Conservation (phyloP, 2,329 filamentous ascomycete species). For the Paraphaeosphaeria sporulosa region DNA sequence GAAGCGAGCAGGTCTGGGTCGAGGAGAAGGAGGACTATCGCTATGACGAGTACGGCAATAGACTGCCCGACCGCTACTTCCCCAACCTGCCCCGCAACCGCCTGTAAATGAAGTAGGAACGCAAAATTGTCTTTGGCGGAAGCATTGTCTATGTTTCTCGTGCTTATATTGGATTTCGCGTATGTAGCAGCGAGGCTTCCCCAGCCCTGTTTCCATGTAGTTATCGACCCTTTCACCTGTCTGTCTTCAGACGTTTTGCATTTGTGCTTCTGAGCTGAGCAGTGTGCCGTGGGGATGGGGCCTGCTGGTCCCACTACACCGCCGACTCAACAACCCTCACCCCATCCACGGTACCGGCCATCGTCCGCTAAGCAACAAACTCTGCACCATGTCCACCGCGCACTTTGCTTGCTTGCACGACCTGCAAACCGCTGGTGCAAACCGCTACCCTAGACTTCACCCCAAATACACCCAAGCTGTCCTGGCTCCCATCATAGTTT, state of each 20-base stretch:
- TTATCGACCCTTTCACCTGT: neutral
- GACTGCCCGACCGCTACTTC: conserved; percentile 40
- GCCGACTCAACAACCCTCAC: neutral
- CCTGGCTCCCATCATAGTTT: too few relatives aligned
- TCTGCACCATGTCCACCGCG: neutral
- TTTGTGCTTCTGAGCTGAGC: neutral
- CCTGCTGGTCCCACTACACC: too few relatives aligned
- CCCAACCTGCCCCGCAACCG: conserved; percentile 36
- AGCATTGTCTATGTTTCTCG: neutral
- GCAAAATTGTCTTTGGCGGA: neutral
- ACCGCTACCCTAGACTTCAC: neutral
- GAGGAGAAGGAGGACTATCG: conserved; percentile 47
- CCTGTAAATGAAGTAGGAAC: conserved; percentile 28
- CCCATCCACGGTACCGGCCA: neutral
- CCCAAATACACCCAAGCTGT: too few relatives aligned
- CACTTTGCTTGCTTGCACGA: neutral
- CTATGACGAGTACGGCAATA: conserved; percentile 46
- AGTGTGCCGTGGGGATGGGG: neutral
- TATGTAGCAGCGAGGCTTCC: conserved; percentile 5
- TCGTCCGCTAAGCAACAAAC: neutral
- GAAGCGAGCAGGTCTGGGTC: conserved; percentile 40
- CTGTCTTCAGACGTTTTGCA: neutral
- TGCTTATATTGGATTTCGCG: conserved; percentile 4
- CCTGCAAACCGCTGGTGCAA: neutral
- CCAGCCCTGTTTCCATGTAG: neutral